Evolutionary conservation across 768 basidiomycete genomes (phyloP), one percentile per base, ranked within the genome.

Genomic region (Pholiota conissans): DNA sequence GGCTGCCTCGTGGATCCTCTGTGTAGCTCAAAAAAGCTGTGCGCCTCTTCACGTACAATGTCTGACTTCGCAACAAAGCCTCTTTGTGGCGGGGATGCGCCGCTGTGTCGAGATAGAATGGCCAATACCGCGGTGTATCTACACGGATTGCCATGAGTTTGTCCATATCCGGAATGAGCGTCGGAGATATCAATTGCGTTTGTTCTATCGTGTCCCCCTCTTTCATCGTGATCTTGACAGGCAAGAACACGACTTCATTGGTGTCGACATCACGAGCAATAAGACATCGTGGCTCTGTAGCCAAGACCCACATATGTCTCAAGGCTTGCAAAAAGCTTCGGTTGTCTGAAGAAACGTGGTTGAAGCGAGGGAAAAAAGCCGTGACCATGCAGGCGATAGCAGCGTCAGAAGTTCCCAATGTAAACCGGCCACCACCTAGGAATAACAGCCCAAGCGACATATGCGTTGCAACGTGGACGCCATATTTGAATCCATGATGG

Each of bases 41-140:
- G 26, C 93, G 82, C 16, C 95, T 87, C 70, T 98, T 96, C 59
- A 98, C 96, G 61, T 85, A 94, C 28, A 99, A 77, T 0, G 92
- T 96, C 63, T 94, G 90, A 57, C 81, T 89, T 30, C 78, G 79
- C 37, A 96, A 72, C 22, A 98, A 79, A 5, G 81, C 79, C 46
- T 83, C 81, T 49, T 84, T 84, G 69, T 96, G 90, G 13, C 79
- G 80, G 3, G 84, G 80, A 52, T 87, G 80, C 39, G 84, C 75
- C 37, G 85, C 80, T 18, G 90, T 83, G 65, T 95, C 90, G 30
- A 98, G 82, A 57, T 87, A 86, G 73, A 95, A 90, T 0, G 95
- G 90, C 92, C 93, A 97, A 71, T 99, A 98, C 5, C 97, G 85
- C 14, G 94, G 95, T 0, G 93, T 97, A 65, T 98, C 95, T 22